Percentiles rank a stretch among this genome's conserved stretches.
Evolutionary conservation across 345 rosid species (phyloP).

Genomic region (Ceriops decandra): DNA sequence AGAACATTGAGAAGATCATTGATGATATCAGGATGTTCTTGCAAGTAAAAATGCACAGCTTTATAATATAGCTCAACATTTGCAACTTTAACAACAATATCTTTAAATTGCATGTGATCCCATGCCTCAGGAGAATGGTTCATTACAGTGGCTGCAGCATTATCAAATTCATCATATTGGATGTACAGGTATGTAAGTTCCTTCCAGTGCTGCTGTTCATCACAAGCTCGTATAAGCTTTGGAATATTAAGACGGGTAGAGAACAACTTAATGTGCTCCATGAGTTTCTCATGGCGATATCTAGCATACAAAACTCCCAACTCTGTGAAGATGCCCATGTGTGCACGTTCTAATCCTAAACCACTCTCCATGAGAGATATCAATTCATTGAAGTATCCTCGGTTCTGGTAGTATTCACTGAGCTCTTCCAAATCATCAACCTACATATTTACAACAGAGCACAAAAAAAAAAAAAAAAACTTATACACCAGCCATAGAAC

Average conservation of each 20-base stretch:
- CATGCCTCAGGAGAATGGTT: slow-evolving; percentile 99
- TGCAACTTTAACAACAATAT: slow-evolving; percentile 87
- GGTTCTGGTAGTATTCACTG: slow-evolving; percentile 93
- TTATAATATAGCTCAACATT: slow-evolving; percentile 93
- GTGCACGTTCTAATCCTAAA: slow-evolving; percentile 93
- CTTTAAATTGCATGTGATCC: slow-evolving; percentile 99
- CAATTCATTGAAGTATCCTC: slow-evolving; percentile 92
- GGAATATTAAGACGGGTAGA: slow-evolving; percentile 97
- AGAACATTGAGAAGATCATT: slow-evolving; percentile 93
- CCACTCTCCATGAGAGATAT: slow-evolving; percentile 99
- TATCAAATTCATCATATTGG: slow-evolving; percentile 91
- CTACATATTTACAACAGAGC: slow-evolving; percentile 32
- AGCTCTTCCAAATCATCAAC: slow-evolving; percentile 98
- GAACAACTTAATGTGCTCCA: slow-evolving; percentile 97
- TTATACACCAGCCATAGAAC: neutral
- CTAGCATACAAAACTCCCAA: slow-evolving; percentile 98
- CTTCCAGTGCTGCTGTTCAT: slow-evolving; percentile 97
- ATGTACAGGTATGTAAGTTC: slow-evolving; percentile 90
- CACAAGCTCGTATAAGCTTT: slow-evolving; percentile 95
- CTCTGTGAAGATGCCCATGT: slow-evolving; percentile 98
- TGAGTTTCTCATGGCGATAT: slow-evolving; percentile 90
- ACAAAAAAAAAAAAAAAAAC: neutral
- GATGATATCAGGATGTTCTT: slow-evolving; percentile 93
- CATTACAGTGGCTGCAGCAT: slow-evolving; percentile 98
- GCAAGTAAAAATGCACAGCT: slow-evolving; percentile 97